These are phyloP conservation scores for Trametes sp. DNA, from an alignment of 1,284 basidiomycete species.

Conservation along the genomic window DNA sequence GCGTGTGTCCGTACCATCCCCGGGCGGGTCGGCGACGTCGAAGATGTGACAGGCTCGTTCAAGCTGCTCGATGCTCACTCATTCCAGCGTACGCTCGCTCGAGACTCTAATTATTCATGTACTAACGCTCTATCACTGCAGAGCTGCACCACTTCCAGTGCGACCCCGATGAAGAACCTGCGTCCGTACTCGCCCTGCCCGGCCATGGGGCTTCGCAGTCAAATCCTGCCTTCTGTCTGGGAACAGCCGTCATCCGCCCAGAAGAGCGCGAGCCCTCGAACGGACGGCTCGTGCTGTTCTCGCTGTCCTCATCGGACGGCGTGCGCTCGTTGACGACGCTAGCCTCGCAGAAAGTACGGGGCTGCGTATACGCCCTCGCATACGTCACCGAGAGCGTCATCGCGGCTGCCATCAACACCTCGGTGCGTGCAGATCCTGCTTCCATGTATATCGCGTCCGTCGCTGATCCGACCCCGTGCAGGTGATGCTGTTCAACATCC, in stretches of 20 bases:
- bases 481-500: constrained; percentile 50
- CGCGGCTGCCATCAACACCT: constrained; percentile 77
- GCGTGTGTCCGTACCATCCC: constrained; percentile 63
- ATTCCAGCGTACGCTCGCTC: constrained; percentile 62
- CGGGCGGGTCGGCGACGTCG: constrained; percentile 59
- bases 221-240: constrained; percentile 63
- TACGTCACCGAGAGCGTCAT: constrained; percentile 54
- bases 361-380: constrained; percentile 69
- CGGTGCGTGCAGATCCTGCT: constrained; percentile 54
- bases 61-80: constrained; percentile 72
- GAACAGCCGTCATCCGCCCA: constrained; percentile 58
- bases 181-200: constrained; percentile 56
- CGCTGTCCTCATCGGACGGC: constrained; percentile 42
- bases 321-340: constrained; percentile 38
- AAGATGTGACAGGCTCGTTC: constrained; percentile 62
- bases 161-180: constrained; percentile 64
- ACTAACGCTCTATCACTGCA: constrained; percentile 35
- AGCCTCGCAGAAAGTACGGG: constrained; percentile 49
- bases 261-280: constrained; percentile 64
- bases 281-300: constrained; percentile 66
- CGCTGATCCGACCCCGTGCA: constrained; percentile 46
- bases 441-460: neutral
- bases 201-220: constrained; percentile 39
- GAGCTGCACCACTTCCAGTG: constrained; percentile 62
- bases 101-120: neutral